These are phyloP conservation scores for Cutaneotrichosporon dermatis DNA, from an alignment of 1,284 basidiomycete species.

Conservation along the genomic window DNA sequence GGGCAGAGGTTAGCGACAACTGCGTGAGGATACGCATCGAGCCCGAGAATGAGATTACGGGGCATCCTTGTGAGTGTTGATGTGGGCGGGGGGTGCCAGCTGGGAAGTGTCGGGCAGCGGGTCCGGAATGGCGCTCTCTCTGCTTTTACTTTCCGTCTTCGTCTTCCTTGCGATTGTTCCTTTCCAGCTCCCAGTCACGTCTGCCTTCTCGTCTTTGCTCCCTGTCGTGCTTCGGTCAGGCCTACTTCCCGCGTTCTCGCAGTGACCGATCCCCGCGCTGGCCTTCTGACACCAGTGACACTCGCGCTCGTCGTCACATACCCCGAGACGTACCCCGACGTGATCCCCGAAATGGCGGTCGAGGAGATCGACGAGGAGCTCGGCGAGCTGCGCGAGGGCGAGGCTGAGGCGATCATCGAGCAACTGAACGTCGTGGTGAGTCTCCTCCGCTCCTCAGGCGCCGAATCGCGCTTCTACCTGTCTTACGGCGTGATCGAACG, in stretches of 20 bases:
- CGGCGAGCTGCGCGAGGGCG: conserved; percentile 55
- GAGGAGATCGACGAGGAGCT: conserved; percentile 54
- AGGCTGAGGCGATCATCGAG: conserved; percentile 60
- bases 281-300: conserved; percentile 57
- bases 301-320: conserved; percentile 68
- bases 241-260: too few relatives aligned
- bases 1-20: conserved; percentile 74
- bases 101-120: too few relatives aligned
- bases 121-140: too few relatives aligned
- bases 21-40: conserved; percentile 81
- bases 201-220: too few relatives aligned
- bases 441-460: conserved; percentile 12
- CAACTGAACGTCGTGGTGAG: conserved; percentile 64
- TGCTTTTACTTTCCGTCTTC: too few relatives aligned
- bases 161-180: too few relatives aligned
- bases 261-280: too few relatives aligned
- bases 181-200: too few relatives aligned
- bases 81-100: too few relatives aligned
- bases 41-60: conserved; percentile 64
- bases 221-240: too few relatives aligned
- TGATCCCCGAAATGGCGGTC: conserved; percentile 68
- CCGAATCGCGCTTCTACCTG: too few relatives aligned
- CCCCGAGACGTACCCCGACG: conserved; percentile 66
- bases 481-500: too few relatives aligned
- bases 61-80: conserved; percentile 25